Conservation (phyloP, 371 early-diverging fungal species). For the Scutellospora calospora region DNA sequence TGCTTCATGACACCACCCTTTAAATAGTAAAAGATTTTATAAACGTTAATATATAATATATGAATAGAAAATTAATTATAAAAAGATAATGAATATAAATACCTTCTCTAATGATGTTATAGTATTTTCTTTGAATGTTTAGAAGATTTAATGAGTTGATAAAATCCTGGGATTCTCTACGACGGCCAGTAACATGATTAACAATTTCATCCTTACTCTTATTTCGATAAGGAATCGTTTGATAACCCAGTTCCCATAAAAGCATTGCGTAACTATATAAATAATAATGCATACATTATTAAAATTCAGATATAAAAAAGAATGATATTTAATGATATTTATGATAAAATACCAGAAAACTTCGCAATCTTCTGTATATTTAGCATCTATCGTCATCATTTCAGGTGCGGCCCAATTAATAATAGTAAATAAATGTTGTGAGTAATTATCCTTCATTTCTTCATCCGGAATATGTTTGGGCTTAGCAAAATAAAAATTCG, state of each 20-base stretch:
- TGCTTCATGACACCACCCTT: neutral
- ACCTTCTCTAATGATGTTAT: neutral
- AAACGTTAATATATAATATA: neutral
- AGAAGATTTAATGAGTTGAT: too few species aligned
- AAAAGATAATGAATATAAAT: neutral
- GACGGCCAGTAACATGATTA: neutral
- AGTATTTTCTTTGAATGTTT: neutral
- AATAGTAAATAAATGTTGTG: neutral
- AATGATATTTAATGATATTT: neutral
- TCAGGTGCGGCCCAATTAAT: slow-evolving; percentile 16
- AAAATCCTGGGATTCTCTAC: neutral
- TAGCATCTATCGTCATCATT: neutral
- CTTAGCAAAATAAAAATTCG: neutral
- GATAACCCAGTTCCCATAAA: slow-evolving; percentile 22
- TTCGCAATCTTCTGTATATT: slow-evolving; percentile 30
- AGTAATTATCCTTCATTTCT: neutral
- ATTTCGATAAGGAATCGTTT: slow-evolving; percentile 3
- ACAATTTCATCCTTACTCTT: neutral
- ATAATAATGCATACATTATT: neutral
- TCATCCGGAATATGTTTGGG: neutral
- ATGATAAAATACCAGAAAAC: neutral
- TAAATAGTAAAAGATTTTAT: neutral
- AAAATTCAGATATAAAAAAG: neutral
- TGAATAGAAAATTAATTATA: neutral
- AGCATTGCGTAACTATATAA: slow-evolving; percentile 27